Percentiles rank a stretch among this genome's conserved stretches.
These are phyloP conservation scores for Ambrosia trifida DNA, from an alignment of 129 eudicot genomes.

Conservation along the genomic window DNA sequence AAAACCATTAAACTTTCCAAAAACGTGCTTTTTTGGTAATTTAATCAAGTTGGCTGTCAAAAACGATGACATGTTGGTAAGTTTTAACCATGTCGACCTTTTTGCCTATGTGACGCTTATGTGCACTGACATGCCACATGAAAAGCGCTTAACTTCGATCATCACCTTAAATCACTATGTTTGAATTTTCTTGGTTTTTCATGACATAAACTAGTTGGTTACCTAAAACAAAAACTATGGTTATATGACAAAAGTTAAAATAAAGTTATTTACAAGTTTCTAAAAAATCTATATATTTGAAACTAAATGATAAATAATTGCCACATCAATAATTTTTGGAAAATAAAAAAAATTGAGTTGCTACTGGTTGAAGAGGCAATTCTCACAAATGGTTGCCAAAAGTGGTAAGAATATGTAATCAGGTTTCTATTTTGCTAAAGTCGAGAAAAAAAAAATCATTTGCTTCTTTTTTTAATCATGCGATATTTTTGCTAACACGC, in stretches of 20 bases:
- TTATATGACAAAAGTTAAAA: not conserved
- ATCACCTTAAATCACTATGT: not conserved
- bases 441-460: not conserved
- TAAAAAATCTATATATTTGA: too few relatives aligned
- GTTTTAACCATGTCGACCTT: not conserved
- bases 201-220: too few relatives aligned
- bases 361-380: not conserved
- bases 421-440: not conserved
- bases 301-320: too few relatives aligned
- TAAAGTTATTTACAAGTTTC: not conserved
- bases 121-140: not conserved
- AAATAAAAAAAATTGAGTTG: not conserved
- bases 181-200: too few relatives aligned
- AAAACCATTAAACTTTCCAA: not conserved
- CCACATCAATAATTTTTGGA: not conserved
- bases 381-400: not conserved
- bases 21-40: not conserved
- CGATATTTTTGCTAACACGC: not conserved
- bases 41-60: not conserved
- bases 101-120: not conserved
- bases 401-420: not conserved
- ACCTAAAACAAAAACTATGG: not conserved
- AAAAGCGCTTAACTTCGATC: not conserved
- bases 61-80: not conserved
- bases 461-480: not conserved